Evolutionary conservation across 306 rosid genomes (phyloP).

Genomic region (Inga oerstediana): DNA sequence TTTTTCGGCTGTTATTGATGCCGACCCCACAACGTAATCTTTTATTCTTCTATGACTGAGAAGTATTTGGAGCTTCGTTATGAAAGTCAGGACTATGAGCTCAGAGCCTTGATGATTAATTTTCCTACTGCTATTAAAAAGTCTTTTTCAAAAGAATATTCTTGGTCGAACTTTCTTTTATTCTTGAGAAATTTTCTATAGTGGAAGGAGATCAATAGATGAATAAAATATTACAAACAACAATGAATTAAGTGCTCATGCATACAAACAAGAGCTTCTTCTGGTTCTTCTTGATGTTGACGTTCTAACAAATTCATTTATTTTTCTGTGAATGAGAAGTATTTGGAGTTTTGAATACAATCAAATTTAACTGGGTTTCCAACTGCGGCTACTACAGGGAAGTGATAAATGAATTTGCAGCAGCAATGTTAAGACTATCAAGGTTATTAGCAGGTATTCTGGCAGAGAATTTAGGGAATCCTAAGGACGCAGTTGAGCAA

Average conservation of each 20-base stretch:
- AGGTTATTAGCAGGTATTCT: conserved; percentile 69
- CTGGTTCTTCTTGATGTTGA: background rate
- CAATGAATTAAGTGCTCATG: background rate
- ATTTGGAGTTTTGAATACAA: conserved; percentile 2
- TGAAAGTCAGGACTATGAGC: background rate
- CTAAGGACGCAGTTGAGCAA: conserved; percentile 50
- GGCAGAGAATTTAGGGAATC: conserved; percentile 62
- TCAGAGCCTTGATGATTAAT: background rate
- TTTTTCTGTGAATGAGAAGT: background rate
- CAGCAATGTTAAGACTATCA: conserved; percentile 73
- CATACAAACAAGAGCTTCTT: background rate
- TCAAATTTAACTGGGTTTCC: conserved; percentile 34
- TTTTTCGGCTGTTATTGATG: background rate
- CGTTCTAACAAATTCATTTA: background rate
- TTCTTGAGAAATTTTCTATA: background rate
- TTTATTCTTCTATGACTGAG: background rate
- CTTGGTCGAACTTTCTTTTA: background rate
- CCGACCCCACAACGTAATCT: background rate
- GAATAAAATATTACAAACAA: background rate
- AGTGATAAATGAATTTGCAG: conserved; percentile 72
- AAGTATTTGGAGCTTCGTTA: background rate
- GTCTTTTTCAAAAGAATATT: background rate
- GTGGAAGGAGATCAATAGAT: background rate
- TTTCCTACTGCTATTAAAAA: background rate
- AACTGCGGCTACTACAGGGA: conserved; percentile 49